Evolutionary conservation across 441 rosid species (phyloP).

Genomic region (Raphanus hybrid): DNA sequence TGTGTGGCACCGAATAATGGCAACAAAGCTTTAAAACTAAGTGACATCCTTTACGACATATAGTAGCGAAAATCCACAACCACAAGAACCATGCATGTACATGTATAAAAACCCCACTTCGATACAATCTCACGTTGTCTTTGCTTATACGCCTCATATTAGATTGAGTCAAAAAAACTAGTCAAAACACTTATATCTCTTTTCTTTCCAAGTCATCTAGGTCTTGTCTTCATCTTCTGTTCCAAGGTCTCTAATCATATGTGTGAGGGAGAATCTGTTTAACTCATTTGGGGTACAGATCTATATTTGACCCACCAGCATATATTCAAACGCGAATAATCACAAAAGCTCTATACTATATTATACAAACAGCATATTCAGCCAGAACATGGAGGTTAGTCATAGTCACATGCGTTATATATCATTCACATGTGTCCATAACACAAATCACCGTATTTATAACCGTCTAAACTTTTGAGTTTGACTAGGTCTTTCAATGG

Average conservation of each 20-base stretch:
- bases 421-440: conserved; percentile 33
- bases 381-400: conserved; percentile 68
- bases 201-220: conserved; percentile 32
- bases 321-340: conserved; percentile 26
- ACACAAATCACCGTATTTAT: conserved; percentile 28
- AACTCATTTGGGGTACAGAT: conserved; percentile 54
- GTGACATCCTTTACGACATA: conserved; percentile 7
- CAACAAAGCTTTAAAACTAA: conserved; percentile 30
- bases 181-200: not conserved
- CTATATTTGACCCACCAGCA: conserved; percentile 54
- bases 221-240: conserved; percentile 40
- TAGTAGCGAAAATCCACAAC: conserved; percentile 20
- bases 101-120: conserved; percentile 25
- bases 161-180: conserved; percentile 30
- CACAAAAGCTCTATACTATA: conserved; percentile 29
- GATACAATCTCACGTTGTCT: conserved; percentile 26
- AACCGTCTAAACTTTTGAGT: conserved; percentile 31
- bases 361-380: conserved; percentile 30
- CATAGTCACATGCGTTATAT: conserved; percentile 35
- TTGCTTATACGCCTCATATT: conserved; percentile 18
- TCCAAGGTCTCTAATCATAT: conserved; percentile 37
- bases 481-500: conserved; percentile 69
- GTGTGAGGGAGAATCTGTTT: conserved; percentile 20
- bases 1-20: conserved; percentile 31
- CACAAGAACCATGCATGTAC: conserved; percentile 3